Percentiles rank a stretch among this genome's conserved stretches.
These are phyloP conservation scores for Cyclotella baltica DNA, from an alignment of 108 stramenopile species.

Conservation along the genomic window DNA sequence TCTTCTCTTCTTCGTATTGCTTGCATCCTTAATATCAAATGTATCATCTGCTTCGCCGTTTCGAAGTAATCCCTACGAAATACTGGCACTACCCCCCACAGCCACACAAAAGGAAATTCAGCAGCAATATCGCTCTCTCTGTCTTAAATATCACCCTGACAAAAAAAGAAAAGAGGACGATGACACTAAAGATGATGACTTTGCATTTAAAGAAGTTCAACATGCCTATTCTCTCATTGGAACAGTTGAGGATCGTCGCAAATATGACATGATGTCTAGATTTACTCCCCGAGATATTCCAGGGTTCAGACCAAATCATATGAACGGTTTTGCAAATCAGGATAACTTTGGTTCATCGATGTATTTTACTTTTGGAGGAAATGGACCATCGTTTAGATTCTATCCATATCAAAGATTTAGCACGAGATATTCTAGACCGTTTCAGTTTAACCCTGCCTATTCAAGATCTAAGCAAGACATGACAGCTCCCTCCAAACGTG, in stretches of 20 bases:
- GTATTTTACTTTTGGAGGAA: slow-evolving; percentile 47
- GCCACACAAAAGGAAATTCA: slow-evolving; percentile 67
- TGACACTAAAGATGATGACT: slow-evolving; percentile 45
- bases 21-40: not conserved
- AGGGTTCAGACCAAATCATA: not conserved
- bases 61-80: slow-evolving; percentile 64
- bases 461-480: not conserved
- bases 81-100: slow-evolving; percentile 56
- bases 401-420: not conserved
- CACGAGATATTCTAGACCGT: not conserved
- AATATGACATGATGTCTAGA: slow-evolving; percentile 45
- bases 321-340: not conserved
- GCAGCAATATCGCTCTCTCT: slow-evolving; percentile 66
- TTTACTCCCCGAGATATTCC: not conserved
- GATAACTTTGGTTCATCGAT: slow-evolving; percentile 21
- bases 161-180: slow-evolving; percentile 63
- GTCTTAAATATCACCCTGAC: slow-evolving; percentile 80
- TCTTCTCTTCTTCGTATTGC: not conserved
- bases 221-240: slow-evolving; percentile 76
- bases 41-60: not conserved
- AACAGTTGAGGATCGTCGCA: slow-evolving; percentile 53
- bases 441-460: not conserved
- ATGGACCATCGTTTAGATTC: slow-evolving; percentile 31
- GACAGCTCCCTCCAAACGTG: slow-evolving; percentile 30
- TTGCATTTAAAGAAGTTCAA: slow-evolving; percentile 78